phyloP scores from a whole-genome alignment of 257 asterid species.

The Marsdenia floribunda region DNA sequence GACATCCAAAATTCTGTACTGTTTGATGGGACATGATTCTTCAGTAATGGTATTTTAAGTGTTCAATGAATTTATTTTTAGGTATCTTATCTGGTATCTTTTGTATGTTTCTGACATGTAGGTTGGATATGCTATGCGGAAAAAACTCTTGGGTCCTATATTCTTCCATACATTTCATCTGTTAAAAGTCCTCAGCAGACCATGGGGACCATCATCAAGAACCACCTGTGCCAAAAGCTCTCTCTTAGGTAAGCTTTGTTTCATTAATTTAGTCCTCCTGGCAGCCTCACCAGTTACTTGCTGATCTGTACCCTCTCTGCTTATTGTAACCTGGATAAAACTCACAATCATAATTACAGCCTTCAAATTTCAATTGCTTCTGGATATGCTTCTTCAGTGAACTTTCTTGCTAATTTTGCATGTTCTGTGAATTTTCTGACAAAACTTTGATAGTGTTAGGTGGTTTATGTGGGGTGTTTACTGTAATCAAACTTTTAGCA shows the following conservation, averaged over 20 bases:
- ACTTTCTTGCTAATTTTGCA: neutral
- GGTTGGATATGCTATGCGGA: constrained; percentile 99
- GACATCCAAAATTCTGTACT: neutral
- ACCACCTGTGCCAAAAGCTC: constrained; percentile 51
- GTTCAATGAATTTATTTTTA: neutral
- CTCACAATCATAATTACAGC: neutral
- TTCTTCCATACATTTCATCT: constrained; percentile 90
- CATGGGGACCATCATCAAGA: constrained; percentile 79
- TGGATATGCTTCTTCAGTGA: neutral
- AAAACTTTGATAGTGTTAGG: neutral
- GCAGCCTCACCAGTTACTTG: neutral
- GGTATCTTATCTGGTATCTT: constrained; percentile 4
- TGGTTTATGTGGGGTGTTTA: neutral
- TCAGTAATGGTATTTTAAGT: neutral
- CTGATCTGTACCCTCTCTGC: neutral
- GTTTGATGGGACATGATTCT: neutral
- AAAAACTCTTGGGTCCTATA: constrained; percentile 87
- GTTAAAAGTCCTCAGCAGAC: constrained; percentile 98
- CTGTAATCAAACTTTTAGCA: neutral
- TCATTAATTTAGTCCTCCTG: neutral
- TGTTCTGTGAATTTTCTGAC: neutral
- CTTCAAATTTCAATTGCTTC: neutral
- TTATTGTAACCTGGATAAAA: neutral
- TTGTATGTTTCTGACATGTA: constrained; percentile 27
- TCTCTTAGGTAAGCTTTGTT: constrained; percentile 44